phyloP scores from a whole-genome alignment of 2,329 filamentous ascomycete species.

The Aspergillus costaricaensis region DNA sequence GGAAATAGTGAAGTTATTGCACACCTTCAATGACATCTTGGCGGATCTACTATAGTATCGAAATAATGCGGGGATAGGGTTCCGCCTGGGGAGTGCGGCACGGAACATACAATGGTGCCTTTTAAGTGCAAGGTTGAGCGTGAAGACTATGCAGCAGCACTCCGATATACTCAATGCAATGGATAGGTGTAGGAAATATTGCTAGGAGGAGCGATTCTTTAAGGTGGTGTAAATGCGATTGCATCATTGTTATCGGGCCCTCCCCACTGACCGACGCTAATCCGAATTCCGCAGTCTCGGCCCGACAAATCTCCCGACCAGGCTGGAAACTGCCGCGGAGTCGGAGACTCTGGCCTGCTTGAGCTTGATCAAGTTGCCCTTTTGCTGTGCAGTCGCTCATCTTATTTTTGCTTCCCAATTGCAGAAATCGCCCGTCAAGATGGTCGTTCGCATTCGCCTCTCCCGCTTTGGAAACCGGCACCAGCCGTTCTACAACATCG shows the following conservation, averaged over 20 bases:
- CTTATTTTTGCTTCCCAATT: background rate
- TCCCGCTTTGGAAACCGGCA: conserved; percentile 90
- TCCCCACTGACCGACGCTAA: conserved; percentile 25
- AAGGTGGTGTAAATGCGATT: background rate
- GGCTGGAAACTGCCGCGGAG: conserved; percentile 33
- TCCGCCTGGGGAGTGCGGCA: conserved; percentile 14
- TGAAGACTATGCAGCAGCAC: background rate
- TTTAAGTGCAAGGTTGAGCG: background rate
- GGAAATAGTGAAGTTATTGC: background rate
- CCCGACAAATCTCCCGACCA: conserved; percentile 29
- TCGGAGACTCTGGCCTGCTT: conserved; percentile 14
- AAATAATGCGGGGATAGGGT: conserved; percentile 15
- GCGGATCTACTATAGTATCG: conserved; percentile 32
- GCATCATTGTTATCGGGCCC: conserved; percentile 22
- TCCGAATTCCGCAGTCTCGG: conserved; percentile 21
- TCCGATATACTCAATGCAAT: background rate
- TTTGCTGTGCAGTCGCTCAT: conserved; percentile 7
- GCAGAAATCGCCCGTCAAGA: conserved; percentile 44
- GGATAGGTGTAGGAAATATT: background rate
- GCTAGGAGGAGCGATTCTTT: background rate
- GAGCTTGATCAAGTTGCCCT: conserved; percentile 10
- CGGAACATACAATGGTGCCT: conserved; percentile 32
- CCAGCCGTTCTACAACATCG: conserved; percentile 95
- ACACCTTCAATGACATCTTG: conserved; percentile 47
- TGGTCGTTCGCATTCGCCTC: conserved; percentile 93